Percentiles rank a stretch among this genome's conserved stretches.
These are phyloP conservation scores for Mucor plumbeus DNA, from an alignment of 371 early-diverging fungal species.

Conservation along the genomic window DNA sequence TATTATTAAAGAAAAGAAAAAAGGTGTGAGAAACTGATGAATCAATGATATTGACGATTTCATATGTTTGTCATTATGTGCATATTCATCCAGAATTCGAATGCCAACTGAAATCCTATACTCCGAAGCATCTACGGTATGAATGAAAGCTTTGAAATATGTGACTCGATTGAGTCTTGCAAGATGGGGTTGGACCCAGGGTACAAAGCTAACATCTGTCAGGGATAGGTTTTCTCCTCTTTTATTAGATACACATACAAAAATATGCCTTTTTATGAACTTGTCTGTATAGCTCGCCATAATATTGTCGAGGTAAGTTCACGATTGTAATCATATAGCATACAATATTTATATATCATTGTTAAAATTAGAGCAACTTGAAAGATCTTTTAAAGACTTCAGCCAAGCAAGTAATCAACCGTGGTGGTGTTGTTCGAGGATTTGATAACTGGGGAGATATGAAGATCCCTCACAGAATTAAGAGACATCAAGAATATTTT, in stretches of 20 bases:
- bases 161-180: conserved; percentile 5
- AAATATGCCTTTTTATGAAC: conserved; percentile 73
- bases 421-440: conserved; percentile 80
- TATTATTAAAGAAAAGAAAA: not conserved
- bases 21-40: not conserved
- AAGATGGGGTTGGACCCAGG: conserved; percentile 1
- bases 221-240: conserved; percentile 10
- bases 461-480: conserved; percentile 68
- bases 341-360: not conserved
- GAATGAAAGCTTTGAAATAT: not conserved
- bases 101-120: conserved; percentile 4
- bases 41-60: not conserved
- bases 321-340: not conserved
- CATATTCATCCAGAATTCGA: not conserved
- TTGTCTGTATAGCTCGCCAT: conserved; percentile 70
- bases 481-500: conserved; percentile 71
- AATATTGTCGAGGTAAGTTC: conserved; percentile 56
- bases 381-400: conserved; percentile 71
- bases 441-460: conserved; percentile 72
- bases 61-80: not conserved
- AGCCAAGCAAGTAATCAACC: conserved; percentile 72
- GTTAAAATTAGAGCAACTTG: conserved; percentile 53
- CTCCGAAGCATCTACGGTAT: conserved; percentile 1
- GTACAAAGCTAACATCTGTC: conserved; percentile 5
- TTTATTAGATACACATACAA: conserved; percentile 7